Conservation (phyloP, 2,329 filamentous ascomycete genomes). For the Pezicula neosporulosa region DNA sequence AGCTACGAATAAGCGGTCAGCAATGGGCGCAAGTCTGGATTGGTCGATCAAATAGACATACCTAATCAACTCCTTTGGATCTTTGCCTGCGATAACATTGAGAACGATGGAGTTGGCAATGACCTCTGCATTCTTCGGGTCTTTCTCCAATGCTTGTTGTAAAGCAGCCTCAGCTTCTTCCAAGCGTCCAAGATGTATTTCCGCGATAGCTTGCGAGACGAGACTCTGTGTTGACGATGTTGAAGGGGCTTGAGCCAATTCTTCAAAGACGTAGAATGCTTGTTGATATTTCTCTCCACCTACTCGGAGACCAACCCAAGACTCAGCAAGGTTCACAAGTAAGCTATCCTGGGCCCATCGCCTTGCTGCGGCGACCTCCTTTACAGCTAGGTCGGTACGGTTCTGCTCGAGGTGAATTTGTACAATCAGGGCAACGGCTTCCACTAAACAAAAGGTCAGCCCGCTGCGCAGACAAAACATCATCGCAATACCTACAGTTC, state of each 20-base stretch:
- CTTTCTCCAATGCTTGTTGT: conserved; percentile 73
- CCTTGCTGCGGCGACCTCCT: conserved; percentile 82
- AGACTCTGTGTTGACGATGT: conserved; percentile 74
- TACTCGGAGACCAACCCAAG: conserved; percentile 87
- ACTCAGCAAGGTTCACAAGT: conserved; percentile 90
- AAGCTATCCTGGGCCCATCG: conserved; percentile 95
- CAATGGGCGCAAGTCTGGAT: neutral
- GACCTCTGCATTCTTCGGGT: conserved; percentile 67
- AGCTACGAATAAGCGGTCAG: conserved; percentile 32
- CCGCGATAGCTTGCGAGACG: conserved; percentile 84
- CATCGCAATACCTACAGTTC: conserved; percentile 56
- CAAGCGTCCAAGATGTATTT: conserved; percentile 82
- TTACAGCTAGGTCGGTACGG: conserved; percentile 82
- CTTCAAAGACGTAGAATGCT: conserved; percentile 96
- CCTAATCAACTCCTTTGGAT: conserved; percentile 57
- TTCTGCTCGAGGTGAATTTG: conserved; percentile 94
- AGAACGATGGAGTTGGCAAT: conserved; percentile 83
- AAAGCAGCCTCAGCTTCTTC: conserved; percentile 88
- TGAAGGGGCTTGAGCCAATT: conserved; percentile 83
- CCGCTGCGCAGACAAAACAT: conserved; percentile 1
- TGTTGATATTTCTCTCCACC: conserved; percentile 96
- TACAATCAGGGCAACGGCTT: conserved; percentile 80
- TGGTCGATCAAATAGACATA: conserved; percentile 38
- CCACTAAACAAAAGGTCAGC: conserved; percentile 42
- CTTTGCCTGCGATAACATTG: conserved; percentile 72